These are phyloP conservation scores for Hypoxylon trugodes DNA, from an alignment of 495 filamentous ascomycete species.

Conservation along the genomic window DNA sequence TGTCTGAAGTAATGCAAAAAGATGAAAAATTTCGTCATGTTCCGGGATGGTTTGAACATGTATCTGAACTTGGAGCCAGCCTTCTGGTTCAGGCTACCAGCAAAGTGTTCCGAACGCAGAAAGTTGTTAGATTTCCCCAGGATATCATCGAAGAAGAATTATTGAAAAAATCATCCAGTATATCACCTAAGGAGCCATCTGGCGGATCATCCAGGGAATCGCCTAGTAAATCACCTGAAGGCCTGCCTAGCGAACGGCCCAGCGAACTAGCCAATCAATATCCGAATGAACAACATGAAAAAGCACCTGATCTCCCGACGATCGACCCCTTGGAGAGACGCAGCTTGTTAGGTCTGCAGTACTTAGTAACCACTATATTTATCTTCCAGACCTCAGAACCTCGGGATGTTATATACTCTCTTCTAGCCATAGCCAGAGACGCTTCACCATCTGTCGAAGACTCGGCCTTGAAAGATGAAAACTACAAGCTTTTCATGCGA, in stretches of 20 bases:
- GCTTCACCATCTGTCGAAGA: constrained; percentile 16
- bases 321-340: constrained; percentile 13
- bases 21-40: constrained; percentile 15
- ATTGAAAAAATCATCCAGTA: no score
- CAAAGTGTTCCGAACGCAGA: constrained; percentile 39
- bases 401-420: constrained; percentile 40
- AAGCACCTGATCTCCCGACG: not conserved
- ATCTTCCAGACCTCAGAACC: constrained; percentile 42
- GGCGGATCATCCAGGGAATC: no score
- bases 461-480: not conserved
- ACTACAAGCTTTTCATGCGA: not conserved
- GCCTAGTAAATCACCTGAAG: no score
- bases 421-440: constrained; percentile 42
- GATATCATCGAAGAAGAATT: no score
- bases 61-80: constrained; percentile 45
- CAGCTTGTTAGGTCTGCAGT: constrained; percentile 36
- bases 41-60: constrained; percentile 37
- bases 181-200: no score
- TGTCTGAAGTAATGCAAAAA: not conserved
- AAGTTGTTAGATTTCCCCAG: not conserved
- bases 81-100: constrained; percentile 45
- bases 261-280: no score
- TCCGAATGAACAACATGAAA: no score
- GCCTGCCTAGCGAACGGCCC: no score
- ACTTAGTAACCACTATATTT: constrained; percentile 40